Conservation (phyloP, 345 rosid genomes). For the Acer yangbiense region DNA sequence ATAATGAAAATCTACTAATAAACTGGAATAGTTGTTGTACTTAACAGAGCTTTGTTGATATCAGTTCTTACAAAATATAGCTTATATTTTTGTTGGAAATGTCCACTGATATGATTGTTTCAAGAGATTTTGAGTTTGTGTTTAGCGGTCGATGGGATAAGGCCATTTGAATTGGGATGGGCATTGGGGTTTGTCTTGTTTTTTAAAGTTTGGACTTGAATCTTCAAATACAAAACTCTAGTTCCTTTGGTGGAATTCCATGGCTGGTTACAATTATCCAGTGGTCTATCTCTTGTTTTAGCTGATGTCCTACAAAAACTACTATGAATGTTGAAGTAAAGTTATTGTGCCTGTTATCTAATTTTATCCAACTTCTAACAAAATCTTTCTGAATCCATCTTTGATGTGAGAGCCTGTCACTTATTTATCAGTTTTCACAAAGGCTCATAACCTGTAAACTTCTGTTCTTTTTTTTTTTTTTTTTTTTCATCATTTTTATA, state of each 20-base stretch:
- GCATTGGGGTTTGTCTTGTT: background rate
- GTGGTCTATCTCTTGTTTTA: background rate
- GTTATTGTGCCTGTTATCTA: background rate
- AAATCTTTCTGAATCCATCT: background rate
- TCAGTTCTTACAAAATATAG: background rate
- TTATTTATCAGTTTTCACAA: too few relatives aligned
- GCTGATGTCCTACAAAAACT: background rate
- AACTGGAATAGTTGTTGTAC: background rate
- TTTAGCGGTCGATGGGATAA: background rate
- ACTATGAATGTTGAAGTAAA: background rate
- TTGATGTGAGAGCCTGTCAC: background rate
- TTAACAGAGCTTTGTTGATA: background rate
- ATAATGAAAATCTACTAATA: background rate
- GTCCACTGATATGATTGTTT: background rate
- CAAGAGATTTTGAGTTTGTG: background rate
- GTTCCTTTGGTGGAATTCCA: background rate
- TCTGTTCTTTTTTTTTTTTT: background rate
- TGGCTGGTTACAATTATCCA: background rate
- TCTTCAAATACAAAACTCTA: background rate
- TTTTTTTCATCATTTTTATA: background rate
- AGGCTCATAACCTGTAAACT: background rate
- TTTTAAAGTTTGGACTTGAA: too few relatives aligned
- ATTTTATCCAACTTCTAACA: background rate
- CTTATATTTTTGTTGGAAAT: background rate
- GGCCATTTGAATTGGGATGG: background rate